phyloP scores from a whole-genome alignment of 2,329 filamentous ascomycete species.

The Akanthomyces dipterigenus region DNA sequence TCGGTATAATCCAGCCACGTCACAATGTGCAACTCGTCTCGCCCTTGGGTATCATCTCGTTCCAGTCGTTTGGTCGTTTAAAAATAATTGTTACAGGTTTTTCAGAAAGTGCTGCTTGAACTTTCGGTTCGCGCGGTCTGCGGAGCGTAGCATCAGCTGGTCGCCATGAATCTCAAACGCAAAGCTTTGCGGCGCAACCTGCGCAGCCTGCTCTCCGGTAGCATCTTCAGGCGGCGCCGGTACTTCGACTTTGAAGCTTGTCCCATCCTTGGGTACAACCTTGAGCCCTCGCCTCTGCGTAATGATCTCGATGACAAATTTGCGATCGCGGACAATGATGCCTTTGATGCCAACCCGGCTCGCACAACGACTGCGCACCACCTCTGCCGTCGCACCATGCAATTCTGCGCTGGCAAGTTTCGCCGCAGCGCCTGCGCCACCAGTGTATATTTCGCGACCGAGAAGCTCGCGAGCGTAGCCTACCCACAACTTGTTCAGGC shows the following conservation, averaged over 20 bases:
- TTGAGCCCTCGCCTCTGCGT: slow-evolving; percentile 66
- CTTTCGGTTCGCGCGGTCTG: slow-evolving; percentile 83
- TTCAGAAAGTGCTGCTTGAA: slow-evolving; percentile 79
- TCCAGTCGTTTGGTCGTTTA: neutral
- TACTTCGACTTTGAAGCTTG: slow-evolving; percentile 72
- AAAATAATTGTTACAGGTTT: slow-evolving; percentile 50
- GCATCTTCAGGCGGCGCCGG: slow-evolving; percentile 31
- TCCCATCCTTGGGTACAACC: slow-evolving; percentile 82
- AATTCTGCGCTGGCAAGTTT: slow-evolving; percentile 83
- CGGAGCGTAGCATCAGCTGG: slow-evolving; percentile 75
- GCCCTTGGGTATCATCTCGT: neutral
- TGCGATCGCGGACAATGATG: slow-evolving; percentile 83
- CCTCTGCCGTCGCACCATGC: slow-evolving; percentile 77
- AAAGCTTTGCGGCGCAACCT: slow-evolving; percentile 34
- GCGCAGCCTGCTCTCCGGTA: slow-evolving; percentile 16
- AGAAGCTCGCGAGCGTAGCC: slow-evolving; percentile 80
- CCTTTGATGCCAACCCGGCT: slow-evolving; percentile 77
- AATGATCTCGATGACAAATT: slow-evolving; percentile 78
- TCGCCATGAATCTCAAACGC: slow-evolving; percentile 82
- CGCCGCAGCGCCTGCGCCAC: slow-evolving; percentile 56
- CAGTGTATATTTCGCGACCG: slow-evolving; percentile 49
- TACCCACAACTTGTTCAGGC: slow-evolving; percentile 72
- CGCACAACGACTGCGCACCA: slow-evolving; percentile 74
- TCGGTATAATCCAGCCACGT: neutral
- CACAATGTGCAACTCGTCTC: neutral